A percentile compares a stretch with the other conserved stretches of the same genome.
phyloP scores from a whole-genome alignment of 371 early-diverging fungal genomes.

The Lichtheimia ramosa region DNA sequence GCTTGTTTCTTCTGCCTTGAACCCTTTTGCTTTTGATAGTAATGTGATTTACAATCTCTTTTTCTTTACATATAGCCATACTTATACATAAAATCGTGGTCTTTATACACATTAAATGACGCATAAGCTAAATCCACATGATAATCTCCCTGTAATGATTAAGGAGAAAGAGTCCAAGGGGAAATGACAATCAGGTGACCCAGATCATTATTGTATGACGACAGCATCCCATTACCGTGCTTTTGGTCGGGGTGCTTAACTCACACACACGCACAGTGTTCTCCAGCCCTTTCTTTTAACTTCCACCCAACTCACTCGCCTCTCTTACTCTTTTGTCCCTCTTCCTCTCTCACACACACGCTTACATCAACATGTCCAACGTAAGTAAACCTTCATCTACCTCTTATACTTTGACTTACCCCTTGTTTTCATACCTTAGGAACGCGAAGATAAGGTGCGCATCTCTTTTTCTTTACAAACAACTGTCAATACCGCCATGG shows the following conservation, averaged over 20 bases:
- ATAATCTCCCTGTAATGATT: no score
- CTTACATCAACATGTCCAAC: slow-evolving; percentile 15
- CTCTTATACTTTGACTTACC: slow-evolving; percentile 16
- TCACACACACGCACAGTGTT: no score
- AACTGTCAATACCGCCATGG: background rate
- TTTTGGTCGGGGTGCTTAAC: no score
- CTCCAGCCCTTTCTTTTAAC: slow-evolving; percentile 2
- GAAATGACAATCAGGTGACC: no score
- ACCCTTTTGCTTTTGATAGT: background rate
- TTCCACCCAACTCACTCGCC: background rate
- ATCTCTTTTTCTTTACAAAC: background rate
- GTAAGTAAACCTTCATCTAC: slow-evolving; percentile 15
- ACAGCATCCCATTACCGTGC: no score
- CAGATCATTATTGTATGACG: no score
- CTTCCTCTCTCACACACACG: slow-evolving; percentile 9
- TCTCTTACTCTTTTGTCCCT: background rate
- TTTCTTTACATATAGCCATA: background rate
- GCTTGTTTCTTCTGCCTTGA: background rate
- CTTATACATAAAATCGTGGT: background rate
- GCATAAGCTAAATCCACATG: no score
- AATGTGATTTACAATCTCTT: no score
- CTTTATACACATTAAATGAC: no score
- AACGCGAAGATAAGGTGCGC: slow-evolving; percentile 35
- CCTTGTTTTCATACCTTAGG: slow-evolving; percentile 17
- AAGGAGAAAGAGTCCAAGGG: no score